Conservation (phyloP, 495 filamentous ascomycete species). For the Xylaria flabelliformis region DNA sequence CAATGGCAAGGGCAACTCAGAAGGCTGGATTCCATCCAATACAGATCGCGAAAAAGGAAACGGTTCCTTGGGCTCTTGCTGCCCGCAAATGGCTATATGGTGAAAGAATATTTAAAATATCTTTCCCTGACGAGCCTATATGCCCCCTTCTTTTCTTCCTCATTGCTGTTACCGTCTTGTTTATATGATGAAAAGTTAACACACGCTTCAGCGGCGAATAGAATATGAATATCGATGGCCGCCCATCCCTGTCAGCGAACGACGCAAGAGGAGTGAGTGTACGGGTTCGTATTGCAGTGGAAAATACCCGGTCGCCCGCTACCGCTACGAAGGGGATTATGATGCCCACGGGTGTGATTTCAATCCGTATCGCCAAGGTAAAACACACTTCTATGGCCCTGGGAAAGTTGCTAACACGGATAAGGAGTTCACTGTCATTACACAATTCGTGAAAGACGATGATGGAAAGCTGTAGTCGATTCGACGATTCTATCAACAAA, state of each 20-base stretch:
- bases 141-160: background rate
- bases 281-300: background rate
- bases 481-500: background rate
- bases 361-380: background rate
- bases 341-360: conserved; percentile 1
- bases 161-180: background rate
- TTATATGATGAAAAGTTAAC: background rate
- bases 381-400: background rate
- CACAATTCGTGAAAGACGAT: background rate
- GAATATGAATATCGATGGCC: background rate
- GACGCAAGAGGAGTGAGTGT: background rate
- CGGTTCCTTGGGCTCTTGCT: background rate
- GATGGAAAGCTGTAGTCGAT: background rate
- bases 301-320: background rate
- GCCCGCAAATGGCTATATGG: conserved; percentile 3
- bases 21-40: background rate
- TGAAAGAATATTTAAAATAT: background rate
- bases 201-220: background rate
- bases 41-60: background rate
- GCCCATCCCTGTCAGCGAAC: background rate
- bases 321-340: background rate
- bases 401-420: background rate
- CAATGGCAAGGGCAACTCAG: conserved; percentile 39
- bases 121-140: background rate
- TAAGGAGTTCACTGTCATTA: background rate